phyloP scores from a whole-genome alignment of 2,329 filamentous ascomycete genomes.

The Trichoderma aggressivum region DNA sequence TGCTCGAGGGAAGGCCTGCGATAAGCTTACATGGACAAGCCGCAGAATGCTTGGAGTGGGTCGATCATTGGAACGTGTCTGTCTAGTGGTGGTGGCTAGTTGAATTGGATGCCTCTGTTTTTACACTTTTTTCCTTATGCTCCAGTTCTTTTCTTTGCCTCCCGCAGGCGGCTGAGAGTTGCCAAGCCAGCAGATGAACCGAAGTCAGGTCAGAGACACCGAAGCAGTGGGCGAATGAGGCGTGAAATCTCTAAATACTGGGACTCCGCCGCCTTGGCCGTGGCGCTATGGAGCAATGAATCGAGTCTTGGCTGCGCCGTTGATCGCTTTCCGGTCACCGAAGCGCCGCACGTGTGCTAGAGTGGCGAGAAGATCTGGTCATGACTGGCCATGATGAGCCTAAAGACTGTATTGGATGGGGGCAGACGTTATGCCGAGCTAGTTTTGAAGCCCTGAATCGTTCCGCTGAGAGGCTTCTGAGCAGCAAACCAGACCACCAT shows the following conservation, averaged over 20 bases:
- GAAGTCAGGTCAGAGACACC: not conserved
- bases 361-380: not conserved
- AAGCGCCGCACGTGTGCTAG: conserved; percentile 1
- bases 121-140: not conserved
- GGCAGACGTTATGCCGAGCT: not conserved
- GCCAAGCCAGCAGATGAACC: not conserved
- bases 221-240: not conserved
- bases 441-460: not conserved
- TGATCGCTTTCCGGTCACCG: conserved; percentile 8
- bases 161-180: not conserved
- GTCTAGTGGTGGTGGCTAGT: not conserved
- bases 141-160: not conserved
- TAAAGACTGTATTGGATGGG: not conserved
- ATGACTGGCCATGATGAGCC: not conserved
- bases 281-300: not conserved
- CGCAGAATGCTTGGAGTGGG: not conserved
- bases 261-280: not conserved
- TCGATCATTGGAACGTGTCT: not conserved
- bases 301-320: not conserved
- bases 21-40: not conserved
- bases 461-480: not conserved
- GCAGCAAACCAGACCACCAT: not conserved
- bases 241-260: not conserved
- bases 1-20: not conserved
- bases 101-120: not conserved